Evolutionary conservation across 2,329 filamentous ascomycete genomes (phyloP).

Genomic region (Hypoxylon sp.): DNA sequence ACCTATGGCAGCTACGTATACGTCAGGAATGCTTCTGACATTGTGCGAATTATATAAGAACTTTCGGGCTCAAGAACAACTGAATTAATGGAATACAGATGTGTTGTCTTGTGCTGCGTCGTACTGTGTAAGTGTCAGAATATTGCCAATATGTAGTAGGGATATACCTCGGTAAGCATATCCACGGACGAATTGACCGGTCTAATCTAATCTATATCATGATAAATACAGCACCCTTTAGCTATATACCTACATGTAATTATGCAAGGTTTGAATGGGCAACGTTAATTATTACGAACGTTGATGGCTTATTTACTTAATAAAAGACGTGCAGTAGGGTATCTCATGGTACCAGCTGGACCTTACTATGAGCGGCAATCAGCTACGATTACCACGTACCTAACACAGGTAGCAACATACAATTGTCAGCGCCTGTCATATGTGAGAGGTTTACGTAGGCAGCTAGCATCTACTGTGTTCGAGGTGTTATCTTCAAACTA

Average conservation of each 20-base stretch:
- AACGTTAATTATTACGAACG: not conserved
- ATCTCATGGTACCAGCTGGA: not conserved
- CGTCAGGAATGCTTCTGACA: not conserved
- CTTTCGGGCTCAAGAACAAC: constrained; percentile 2
- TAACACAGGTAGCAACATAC: not conserved
- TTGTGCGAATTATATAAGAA: not conserved
- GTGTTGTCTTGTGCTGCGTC: constrained; percentile 39
- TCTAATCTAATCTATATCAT: constrained; percentile 6
- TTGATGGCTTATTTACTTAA: not conserved
- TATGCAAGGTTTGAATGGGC: not conserved
- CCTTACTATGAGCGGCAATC: constrained; percentile 1
- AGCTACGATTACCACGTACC: not conserved
- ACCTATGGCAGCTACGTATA: not conserved
- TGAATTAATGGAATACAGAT: constrained; percentile 35
- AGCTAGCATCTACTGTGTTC: not conserved
- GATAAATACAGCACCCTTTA: constrained; percentile 9
- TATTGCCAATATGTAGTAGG: not conserved
- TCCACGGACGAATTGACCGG: constrained; percentile 11
- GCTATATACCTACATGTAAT: not conserved
- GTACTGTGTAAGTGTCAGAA: constrained; percentile 25
- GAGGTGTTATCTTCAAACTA: constrained; percentile 9
- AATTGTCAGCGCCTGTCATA: not conserved
- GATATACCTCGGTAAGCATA: not conserved
- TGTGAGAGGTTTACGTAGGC: constrained; percentile 19
- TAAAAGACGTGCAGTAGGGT: not conserved